These are phyloP conservation scores for Xylaria sp. DNA, from an alignment of 2,329 filamentous ascomycete species.

Conservation along the genomic window DNA sequence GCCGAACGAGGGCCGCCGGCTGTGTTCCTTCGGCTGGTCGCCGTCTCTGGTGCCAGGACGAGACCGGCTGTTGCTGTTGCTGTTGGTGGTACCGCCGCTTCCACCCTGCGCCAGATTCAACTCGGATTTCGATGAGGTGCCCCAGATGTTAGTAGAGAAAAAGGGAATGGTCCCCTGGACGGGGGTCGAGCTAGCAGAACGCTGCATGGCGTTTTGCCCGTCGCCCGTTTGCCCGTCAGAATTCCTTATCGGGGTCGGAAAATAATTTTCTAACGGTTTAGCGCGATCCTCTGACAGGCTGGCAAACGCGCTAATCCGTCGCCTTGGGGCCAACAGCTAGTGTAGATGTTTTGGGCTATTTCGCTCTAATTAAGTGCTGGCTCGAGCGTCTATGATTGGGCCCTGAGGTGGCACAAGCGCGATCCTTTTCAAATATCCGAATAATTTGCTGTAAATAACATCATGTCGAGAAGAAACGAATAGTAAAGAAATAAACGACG, in stretches of 20 bases:
- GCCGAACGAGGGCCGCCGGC: conserved; percentile 63
- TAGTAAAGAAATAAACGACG: neutral
- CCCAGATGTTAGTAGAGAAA: conserved; percentile 49
- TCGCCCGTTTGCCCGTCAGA: conserved; percentile 9
- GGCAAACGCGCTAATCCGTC: conserved; percentile 24
- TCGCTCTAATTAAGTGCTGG: neutral
- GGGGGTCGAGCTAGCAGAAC: conserved; percentile 33
- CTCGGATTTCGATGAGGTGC: conserved; percentile 39
- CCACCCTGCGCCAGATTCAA: conserved; percentile 26
- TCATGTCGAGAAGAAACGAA: neutral
- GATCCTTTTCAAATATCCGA: conserved; percentile 7
- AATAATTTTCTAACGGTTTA: conserved; percentile 33
- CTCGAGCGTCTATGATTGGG: conserved; percentile 25
- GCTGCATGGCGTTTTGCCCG: conserved; percentile 36
- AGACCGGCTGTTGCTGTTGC: conserved; percentile 39
- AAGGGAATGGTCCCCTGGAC: conserved; percentile 41
- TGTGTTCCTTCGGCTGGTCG: conserved; percentile 49
- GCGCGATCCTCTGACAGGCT: conserved; percentile 32
- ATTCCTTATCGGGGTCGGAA: conserved; percentile 29
- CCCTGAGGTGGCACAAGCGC: conserved; percentile 14
- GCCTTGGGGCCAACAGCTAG: conserved; percentile 3
- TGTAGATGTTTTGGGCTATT: conserved; percentile 4
- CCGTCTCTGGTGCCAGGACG: conserved; percentile 53
- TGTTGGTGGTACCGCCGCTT: conserved; percentile 22
- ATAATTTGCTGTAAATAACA: conserved; percentile 4